Evolutionary conservation across 1,139 yeast genomes (phyloP).

Genomic region (Saccharomyces uvarum): DNA sequence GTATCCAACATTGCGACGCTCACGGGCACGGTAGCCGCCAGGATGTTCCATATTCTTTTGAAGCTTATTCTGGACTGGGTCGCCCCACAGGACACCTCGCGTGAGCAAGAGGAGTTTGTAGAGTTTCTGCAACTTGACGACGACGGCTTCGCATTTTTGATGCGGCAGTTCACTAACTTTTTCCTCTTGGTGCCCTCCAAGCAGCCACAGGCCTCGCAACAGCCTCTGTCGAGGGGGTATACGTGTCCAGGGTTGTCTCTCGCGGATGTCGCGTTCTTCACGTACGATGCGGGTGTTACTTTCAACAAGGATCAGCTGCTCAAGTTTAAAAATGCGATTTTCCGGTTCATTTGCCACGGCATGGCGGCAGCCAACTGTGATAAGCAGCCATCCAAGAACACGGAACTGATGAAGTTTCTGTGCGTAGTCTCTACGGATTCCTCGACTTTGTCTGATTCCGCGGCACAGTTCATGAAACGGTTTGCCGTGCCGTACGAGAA

Average conservation of each 20-base stretch:
- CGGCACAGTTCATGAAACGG: constrained; percentile 43
- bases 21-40: constrained; percentile 40
- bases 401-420: constrained; percentile 37
- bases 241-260: constrained; percentile 57
- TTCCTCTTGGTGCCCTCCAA: constrained; percentile 48
- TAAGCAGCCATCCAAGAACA: neutral
- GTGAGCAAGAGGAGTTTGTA: constrained; percentile 37
- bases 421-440: constrained; percentile 62
- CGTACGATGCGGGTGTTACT: constrained; percentile 58
- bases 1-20: constrained; percentile 41
- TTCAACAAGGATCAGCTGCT: constrained; percentile 45
- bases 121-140: constrained; percentile 31
- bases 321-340: constrained; percentile 43
- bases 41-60: constrained; percentile 55
- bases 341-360: constrained; percentile 34
- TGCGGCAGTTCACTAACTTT: constrained; percentile 45
- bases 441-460: constrained; percentile 35
- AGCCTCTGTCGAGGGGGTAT: constrained; percentile 27
- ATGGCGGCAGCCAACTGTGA: constrained; percentile 23
- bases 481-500: constrained; percentile 48
- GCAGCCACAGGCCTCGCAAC: constrained; percentile 22
- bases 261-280: constrained; percentile 51
- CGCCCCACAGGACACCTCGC: constrained; percentile 42
- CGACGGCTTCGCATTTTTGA: constrained; percentile 37
- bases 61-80: constrained; percentile 47